Evolutionary conservation across 2,329 filamentous ascomycete species (phyloP), one percentile per base, ranked within the genome.

Genomic region (Paradendryphiella salina): DNA sequence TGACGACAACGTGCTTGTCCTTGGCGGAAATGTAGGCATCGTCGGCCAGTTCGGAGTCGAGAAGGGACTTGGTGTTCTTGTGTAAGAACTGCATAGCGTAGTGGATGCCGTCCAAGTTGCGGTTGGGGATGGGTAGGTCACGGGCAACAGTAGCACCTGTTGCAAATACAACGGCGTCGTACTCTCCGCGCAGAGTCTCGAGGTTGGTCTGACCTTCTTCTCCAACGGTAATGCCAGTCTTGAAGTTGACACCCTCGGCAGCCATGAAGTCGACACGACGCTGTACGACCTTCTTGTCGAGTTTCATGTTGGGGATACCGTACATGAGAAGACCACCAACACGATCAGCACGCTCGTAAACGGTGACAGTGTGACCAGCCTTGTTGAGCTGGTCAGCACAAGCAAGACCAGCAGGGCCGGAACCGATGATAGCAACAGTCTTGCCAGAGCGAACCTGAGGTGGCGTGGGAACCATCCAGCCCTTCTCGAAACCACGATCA

Each of bases 231-330:
- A 90, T 85, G 54, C 86, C 85, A 26, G 89, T 88, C 75, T 89
- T 85, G 77, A 96, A 96, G 43, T 82, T 81, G 69, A 96, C 78
- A 40, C 93, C 93, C 76, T 96, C 93, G 3, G 86, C 83, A 46
- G 88, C 89, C 89, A 96, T 93, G 76, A 97, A 91, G 75, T 96
- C 90, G 40, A 94, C 91, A 73, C 93, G 89, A 44, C 93, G 89
- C 81, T 96, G 93, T 54, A 97, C 93, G 58, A 96, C 86, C 71
- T 90, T 90, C 83, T 97, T 97, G 79, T 97, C 93, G 34, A 97
- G 88, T 81, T 97, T 97, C 93, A 97, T 97, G 81, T 97, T 97
- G 61, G 93, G 93, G 63, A 97, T 97, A 63, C 93, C 93, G 71
- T 97, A 96, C 93, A 96, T 96, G 67, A 97, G 84, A 47, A 97